Evolutionary conservation across 495 filamentous ascomycete species (phyloP), one percentile per base, ranked within the genome.

Genomic region (Delitschia confertaspora): DNA sequence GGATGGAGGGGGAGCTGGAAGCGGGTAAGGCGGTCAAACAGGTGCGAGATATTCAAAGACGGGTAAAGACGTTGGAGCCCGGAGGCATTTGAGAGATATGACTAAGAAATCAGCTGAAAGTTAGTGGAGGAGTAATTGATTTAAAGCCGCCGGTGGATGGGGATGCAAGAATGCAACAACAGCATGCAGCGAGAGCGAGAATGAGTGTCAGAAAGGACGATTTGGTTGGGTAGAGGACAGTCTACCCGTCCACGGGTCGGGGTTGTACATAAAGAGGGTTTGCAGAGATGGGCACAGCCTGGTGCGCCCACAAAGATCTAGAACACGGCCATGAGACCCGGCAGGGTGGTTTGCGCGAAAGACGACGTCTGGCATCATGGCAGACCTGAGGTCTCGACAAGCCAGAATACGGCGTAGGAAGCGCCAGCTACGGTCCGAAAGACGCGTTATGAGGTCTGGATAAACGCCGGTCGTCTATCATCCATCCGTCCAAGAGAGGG

Each of bases 231-330:
- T 14, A 13, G 30, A 45, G 30, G 4, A 32, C 30, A 2, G 19
- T n/a, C n/a, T n/a, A n/a, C n/a, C n/a, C n/a, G n/a, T n/a, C n/a
- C n/a, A n/a, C n/a, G n/a, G n/a, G n/a, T n/a, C n/a, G n/a, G 7
- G 17, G 41, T 35, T 4, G 41, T 11, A 45, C 41, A 45, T 35
- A 17, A 42, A 29, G 37, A 42, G 39, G 26, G 25, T 29, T 42
- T 25, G 39, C 38, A n/a, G 24, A 21, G 21, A 22, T 25, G 16
- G 20, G 37, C 42, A 34, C 42, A n/a, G n/a, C n/a, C n/a, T n/a
- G n/a, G n/a, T n/a, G n/a, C n/a, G n/a, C 42, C 33, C 33, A 19
- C 29, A 27, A 29, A 29, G 19, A 46, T 46, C 42, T 46, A 46
- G 42, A 46, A 46, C 42, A 21, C 29, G 42, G 3, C 16, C 27